Base-by-base conservation (phyloP, 495 filamentous ascomycete species). In the Annulohypoxylon stygium region DNA sequence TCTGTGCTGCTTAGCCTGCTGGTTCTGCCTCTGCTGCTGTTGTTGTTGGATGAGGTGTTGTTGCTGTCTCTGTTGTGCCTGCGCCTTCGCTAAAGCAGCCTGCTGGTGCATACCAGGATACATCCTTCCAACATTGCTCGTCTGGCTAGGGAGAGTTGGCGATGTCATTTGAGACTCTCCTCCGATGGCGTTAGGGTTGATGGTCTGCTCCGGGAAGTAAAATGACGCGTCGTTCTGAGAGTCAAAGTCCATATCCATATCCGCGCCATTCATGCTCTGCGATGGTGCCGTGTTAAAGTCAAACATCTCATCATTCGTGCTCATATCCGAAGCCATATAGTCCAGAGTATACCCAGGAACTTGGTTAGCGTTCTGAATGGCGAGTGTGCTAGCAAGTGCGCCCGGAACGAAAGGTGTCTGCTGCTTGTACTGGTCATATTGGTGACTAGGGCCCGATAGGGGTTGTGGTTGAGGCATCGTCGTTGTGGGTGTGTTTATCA, bases 61-160 rank as follows among this genome's bases (percentile, higher is more conserved):
- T 68, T 88, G 84, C 70, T 93, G 90, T 64, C 91, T 88, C 75
- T 92, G 90, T 72, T 92, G 90, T 30, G 89, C 88, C 71, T 91
- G 88, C 18, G 88, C 90, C 84, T 92, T 93, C 73, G 91, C 93
- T 78, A 92, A 83, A 45, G 92, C 93, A 67, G 93, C 93, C 76
- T 97, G 92, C 79, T 93, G 92, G 83, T 98, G 94, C 88, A 95
- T 94, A 45, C 95, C 95, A 57, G 94, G 94, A 81, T 90, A 97
- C 72, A 92, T 87, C 61, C 93, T 90, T 60, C 90, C 90, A 62
- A 91, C 86, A 71, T 80, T 90, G 84, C 70, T 86, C 66, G 69
- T 84, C 81, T 74, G 88, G 67, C 74, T 86, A 73, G 78, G 77
- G 63, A 79, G 78, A 69, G 71, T 72, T 20, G 78, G 63, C 12